Evolutionary conservation across 768 basidiomycete species (phyloP).

Genomic region (Mycena capillaripes): DNA sequence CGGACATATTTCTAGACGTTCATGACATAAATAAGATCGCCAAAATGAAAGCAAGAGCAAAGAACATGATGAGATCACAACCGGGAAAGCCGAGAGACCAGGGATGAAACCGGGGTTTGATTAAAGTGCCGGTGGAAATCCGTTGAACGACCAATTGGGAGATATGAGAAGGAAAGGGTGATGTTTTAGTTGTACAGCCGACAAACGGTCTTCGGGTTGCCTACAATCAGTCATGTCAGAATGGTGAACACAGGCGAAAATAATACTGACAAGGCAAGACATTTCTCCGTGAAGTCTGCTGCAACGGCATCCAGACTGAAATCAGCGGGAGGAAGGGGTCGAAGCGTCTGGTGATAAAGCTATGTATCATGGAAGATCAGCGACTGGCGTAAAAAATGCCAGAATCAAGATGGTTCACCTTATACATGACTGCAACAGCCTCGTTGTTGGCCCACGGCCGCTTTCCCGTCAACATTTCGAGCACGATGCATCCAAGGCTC

Average conservation of each 20-base stretch:
- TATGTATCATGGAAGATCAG: slow-evolving; percentile 20
- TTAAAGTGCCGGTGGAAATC: neutral
- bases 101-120: slow-evolving; percentile 13
- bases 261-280: slow-evolving; percentile 35
- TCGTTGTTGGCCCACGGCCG: slow-evolving; percentile 82
- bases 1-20: neutral
- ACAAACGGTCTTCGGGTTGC: slow-evolving; percentile 24
- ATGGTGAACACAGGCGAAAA: neutral
- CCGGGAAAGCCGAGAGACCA: neutral
- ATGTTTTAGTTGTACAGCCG: slow-evolving; percentile 24
- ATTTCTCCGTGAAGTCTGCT: slow-evolving; percentile 30
- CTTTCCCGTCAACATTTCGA: slow-evolving; percentile 86
- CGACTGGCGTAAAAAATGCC: neutral
- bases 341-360: slow-evolving; percentile 33
- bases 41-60: neutral
- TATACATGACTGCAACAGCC: slow-evolving; percentile 78
- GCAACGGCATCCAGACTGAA: neutral
- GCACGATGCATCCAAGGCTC: slow-evolving; percentile 83
- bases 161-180: slow-evolving; percentile 15
- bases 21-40: slow-evolving; percentile 3
- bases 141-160: neutral
- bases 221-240: slow-evolving; percentile 19
- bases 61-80: neutral
- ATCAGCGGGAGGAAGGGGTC: slow-evolving; percentile 26
- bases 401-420: slow-evolving; percentile 57